Percentiles rank a stretch among this genome's conserved stretches.
These are phyloP conservation scores for Fomitopsis betulina DNA, from an alignment of 1,284 basidiomycete genomes.

Conservation along the genomic window DNA sequence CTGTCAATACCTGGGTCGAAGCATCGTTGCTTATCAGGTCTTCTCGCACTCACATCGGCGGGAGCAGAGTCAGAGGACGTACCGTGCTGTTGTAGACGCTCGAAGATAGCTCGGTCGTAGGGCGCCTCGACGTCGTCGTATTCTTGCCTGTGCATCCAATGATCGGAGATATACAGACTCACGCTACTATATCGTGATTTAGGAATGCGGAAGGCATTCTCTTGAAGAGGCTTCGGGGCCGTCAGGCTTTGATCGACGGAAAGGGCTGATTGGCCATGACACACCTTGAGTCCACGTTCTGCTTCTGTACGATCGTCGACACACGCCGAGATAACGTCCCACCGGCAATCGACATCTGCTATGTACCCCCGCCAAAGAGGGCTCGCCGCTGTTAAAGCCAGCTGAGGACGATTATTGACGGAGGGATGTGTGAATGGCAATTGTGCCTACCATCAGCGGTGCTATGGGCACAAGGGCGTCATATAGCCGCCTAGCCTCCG, in stretches of 20 bases:
- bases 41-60: background rate
- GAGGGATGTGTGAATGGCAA: background rate
- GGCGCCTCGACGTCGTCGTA: slow-evolving; percentile 91
- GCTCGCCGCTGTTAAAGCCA: slow-evolving; percentile 92
- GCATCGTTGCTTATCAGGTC: background rate
- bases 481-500: slow-evolving; percentile 89
- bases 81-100: slow-evolving; percentile 74
- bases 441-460: slow-evolving; percentile 77
- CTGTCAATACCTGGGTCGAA: slow-evolving; percentile 73
- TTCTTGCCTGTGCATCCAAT: slow-evolving; percentile 83
- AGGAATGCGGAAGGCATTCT: slow-evolving; percentile 76
- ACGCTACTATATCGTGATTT: slow-evolving; percentile 98
- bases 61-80: slow-evolving; percentile 18
- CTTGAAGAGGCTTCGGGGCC: slow-evolving; percentile 62
- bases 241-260: background rate
- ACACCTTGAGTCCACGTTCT: slow-evolving; percentile 84
- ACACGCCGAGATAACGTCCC: slow-evolving; percentile 97
- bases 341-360: slow-evolving; percentile 95
- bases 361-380: slow-evolving; percentile 94
- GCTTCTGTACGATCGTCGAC: slow-evolving; percentile 96
- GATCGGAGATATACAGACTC: slow-evolving; percentile 88
- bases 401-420: slow-evolving; percentile 37
- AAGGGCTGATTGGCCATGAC: background rate
- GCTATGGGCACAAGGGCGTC: slow-evolving; percentile 93
- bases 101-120: slow-evolving; percentile 71